Evolutionary conservation across 495 filamentous ascomycete species (phyloP).

Genomic region (Trichoderma erinaceum): DNA sequence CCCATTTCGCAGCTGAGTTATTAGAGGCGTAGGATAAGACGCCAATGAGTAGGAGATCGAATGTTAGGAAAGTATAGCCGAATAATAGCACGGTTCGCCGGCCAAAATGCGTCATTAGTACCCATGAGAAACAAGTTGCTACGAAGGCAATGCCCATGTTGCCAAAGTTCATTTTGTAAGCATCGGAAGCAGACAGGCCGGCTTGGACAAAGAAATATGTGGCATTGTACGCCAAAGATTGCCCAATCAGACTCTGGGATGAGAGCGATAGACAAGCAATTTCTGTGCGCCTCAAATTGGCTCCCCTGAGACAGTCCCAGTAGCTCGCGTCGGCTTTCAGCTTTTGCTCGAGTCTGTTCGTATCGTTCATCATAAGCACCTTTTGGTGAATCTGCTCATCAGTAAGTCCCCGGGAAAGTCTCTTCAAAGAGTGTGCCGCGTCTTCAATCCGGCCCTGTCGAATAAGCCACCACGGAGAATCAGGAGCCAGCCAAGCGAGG

Average conservation of each 20-base stretch:
- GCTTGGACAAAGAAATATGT: constrained; percentile 62
- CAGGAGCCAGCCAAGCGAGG: constrained; percentile 28
- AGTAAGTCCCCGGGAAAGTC: neutral
- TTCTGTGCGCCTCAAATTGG: constrained; percentile 57
- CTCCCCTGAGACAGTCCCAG: constrained; percentile 55
- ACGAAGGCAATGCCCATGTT: constrained; percentile 34
- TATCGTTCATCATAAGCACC: constrained; percentile 64
- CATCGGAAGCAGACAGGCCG: constrained; percentile 40
- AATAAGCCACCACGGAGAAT: constrained; percentile 43
- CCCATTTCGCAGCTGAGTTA: constrained; percentile 24
- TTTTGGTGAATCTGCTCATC: neutral
- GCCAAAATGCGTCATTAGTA: constrained; percentile 32
- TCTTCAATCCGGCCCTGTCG: constrained; percentile 33
- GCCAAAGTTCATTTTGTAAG: constrained; percentile 35
- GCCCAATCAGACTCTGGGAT: constrained; percentile 25
- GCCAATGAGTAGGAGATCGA: constrained; percentile 33
- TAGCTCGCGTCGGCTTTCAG: constrained; percentile 50
- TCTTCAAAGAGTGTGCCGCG: constrained; percentile 28
- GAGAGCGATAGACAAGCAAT: constrained; percentile 47
- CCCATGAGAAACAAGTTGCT: constrained; percentile 37
- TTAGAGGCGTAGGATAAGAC: constrained; percentile 21
- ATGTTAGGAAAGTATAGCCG: constrained; percentile 27
- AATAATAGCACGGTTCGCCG: constrained; percentile 37
- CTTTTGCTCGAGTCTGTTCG: constrained; percentile 54
- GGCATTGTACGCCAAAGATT: constrained; percentile 52